These are phyloP conservation scores for Serendipita vermifera DNA, from an alignment of 768 basidiomycete species.

Conservation along the genomic window DNA sequence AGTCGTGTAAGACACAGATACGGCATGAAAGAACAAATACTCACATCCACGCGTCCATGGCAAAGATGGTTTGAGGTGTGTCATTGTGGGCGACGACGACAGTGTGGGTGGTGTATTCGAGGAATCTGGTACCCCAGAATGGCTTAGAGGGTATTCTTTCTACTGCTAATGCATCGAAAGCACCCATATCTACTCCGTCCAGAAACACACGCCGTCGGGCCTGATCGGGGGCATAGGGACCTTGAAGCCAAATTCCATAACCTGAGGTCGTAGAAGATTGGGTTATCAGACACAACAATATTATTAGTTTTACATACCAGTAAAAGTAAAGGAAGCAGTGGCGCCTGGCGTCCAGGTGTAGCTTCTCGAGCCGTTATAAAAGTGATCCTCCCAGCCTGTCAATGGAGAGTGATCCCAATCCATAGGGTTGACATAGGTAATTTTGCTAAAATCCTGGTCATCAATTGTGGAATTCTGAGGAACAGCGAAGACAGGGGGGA, in stretches of 20 bases:
- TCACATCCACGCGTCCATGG: not conserved
- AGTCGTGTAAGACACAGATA: not conserved
- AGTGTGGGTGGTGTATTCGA: not conserved
- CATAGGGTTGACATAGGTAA: not conserved
- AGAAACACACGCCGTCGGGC: not conserved
- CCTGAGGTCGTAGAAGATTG: not conserved
- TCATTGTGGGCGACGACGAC: not conserved
- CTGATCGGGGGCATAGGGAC: not conserved
- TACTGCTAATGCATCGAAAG: not conserved
- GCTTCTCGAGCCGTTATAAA: not conserved
- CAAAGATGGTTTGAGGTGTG: not conserved
- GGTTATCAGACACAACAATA: not conserved
- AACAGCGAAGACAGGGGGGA: too few relatives aligned
- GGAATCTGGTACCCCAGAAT: not conserved
- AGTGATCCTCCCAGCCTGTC: not conserved
- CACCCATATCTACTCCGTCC: not conserved
- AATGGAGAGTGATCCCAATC: not conserved
- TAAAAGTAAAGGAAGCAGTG: not conserved
- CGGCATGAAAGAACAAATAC: not conserved
- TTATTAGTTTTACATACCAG: not conserved
- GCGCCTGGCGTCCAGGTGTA: not conserved
- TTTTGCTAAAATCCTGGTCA: not conserved
- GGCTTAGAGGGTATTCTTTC: not conserved
- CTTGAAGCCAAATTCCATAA: not conserved
- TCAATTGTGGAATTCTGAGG: not conserved